Percentiles rank a stretch among this genome's conserved stretches.
Conservation (phyloP, 192 early-diverging fungal genomes). For the Backusella tuberculispora region DNA sequence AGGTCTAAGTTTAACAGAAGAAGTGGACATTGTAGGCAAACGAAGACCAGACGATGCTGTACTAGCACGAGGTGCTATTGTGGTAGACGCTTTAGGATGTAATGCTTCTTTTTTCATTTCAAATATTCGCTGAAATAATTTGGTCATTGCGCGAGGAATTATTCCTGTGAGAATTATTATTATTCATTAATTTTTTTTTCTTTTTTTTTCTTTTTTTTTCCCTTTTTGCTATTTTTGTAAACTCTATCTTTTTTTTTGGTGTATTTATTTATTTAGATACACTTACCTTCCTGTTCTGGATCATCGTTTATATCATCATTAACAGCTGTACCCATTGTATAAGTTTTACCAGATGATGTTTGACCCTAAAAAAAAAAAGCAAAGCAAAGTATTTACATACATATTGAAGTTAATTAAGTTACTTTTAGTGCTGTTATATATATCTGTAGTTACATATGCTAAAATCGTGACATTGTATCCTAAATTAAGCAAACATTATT, state of each 20-base stretch:
- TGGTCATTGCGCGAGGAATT: constrained; percentile 68
- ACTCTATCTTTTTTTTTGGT: background rate
- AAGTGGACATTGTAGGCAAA: constrained; percentile 15
- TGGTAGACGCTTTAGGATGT: background rate
- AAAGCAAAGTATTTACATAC: background rate
- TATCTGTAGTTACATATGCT: constrained; percentile 63
- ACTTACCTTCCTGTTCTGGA: constrained; percentile 40
- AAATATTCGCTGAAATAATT: constrained; percentile 52
- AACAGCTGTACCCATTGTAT: constrained; percentile 87
- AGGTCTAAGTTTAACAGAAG: constrained; percentile 16
- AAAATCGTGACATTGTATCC: constrained; percentile 95
- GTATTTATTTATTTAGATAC: background rate
- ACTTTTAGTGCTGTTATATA: background rate
- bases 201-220: background rate
- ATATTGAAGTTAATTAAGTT: background rate
- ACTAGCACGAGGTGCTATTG: background rate
- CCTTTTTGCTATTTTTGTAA: background rate
- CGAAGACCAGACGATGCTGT: constrained; percentile 16
- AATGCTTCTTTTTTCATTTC: constrained; percentile 18
- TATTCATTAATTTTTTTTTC: background rate
- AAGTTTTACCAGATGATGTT: constrained; percentile 94
- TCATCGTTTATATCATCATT: constrained; percentile 19
- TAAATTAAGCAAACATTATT: constrained; percentile 39
- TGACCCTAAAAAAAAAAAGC: constrained; percentile 55
- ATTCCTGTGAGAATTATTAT: constrained; percentile 46